Percentiles rank a stretch among this genome's conserved stretches.
Conservation (phyloP, 208 protist genomes). For the Leishmania braziliensis region DNA sequence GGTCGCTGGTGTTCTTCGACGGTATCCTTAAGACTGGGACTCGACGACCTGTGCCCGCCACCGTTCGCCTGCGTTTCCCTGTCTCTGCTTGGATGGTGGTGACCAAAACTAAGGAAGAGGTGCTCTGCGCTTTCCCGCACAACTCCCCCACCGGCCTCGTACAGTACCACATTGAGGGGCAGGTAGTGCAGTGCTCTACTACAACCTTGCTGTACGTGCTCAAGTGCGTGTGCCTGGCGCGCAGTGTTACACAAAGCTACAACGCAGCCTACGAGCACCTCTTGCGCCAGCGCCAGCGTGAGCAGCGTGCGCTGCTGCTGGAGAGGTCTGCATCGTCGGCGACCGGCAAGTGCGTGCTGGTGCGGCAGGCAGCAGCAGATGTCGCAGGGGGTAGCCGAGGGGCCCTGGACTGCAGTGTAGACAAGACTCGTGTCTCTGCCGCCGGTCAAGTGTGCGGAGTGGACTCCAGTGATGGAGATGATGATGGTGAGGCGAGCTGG, state of each 20-base stretch:
- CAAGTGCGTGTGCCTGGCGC: conserved; percentile 67
- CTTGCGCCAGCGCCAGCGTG: conserved; percentile 38
- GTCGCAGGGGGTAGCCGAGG: neutral
- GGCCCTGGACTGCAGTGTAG: too few species aligned
- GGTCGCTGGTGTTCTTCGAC: conserved; percentile 58
- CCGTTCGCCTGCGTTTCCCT: conserved; percentile 54
- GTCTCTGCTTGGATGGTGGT: conserved; percentile 67
- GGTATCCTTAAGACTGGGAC: conserved; percentile 38
- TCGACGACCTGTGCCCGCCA: conserved; percentile 42
- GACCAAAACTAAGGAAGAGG: conserved; percentile 37
- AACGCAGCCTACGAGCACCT: conserved; percentile 71
- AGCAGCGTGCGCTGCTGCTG: conserved; percentile 21
- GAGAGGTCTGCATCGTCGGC: conserved; percentile 13
- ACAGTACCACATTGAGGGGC: conserved; percentile 80
- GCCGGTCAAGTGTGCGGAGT: neutral
- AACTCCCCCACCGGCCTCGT: conserved; percentile 61
- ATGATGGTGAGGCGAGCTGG: conserved; percentile 1
- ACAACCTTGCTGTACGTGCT: conserved; percentile 71
- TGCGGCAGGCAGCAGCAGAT: neutral
- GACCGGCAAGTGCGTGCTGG: neutral
- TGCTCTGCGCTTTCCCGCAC: conserved; percentile 76
- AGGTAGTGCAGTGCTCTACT: conserved; percentile 58
- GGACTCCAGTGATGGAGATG: conserved; percentile 9
- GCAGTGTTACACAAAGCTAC: conserved; percentile 60
- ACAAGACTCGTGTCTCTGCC: neutral